Conservation (phyloP, 2,329 filamentous ascomycete species). For the Diaporthe amygdali region DNA sequence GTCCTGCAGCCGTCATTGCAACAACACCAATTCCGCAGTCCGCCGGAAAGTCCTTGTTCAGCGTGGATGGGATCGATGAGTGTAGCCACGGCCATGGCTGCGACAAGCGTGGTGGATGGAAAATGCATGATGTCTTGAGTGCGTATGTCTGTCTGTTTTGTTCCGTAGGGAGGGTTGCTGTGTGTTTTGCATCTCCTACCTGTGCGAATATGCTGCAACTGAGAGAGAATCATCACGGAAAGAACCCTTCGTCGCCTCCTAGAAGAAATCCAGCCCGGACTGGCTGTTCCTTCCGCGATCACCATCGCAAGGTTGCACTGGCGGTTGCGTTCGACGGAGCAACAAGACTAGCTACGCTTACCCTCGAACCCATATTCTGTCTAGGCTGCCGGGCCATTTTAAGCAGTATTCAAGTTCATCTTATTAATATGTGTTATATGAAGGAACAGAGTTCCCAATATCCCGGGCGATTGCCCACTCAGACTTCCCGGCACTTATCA, state of each 20-base stretch:
- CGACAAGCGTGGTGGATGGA: not conserved
- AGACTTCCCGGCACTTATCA: not conserved
- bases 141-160: not conserved
- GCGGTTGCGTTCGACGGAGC: not conserved
- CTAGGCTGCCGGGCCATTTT: no score
- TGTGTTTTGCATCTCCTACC: not conserved
- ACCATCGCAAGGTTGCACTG: not conserved
- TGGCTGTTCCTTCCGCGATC: not conserved
- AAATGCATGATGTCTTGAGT: not conserved
- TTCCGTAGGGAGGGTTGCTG: not conserved
- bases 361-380: not conserved
- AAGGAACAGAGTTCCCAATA: not conserved
- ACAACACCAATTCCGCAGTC: not conserved
- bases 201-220: not conserved
- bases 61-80: not conserved
- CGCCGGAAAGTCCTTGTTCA: not conserved
- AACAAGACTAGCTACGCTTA: not conserved
- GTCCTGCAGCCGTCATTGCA: not conserved
- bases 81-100: not conserved
- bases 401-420: not conserved
- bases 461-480: not conserved
- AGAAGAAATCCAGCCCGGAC: no score
- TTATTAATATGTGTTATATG: no score
- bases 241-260: not conserved
- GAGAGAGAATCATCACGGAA: not conserved